Conservation (phyloP, 2,329 filamentous ascomycete species). For the Sporothrix mexicana region DNA sequence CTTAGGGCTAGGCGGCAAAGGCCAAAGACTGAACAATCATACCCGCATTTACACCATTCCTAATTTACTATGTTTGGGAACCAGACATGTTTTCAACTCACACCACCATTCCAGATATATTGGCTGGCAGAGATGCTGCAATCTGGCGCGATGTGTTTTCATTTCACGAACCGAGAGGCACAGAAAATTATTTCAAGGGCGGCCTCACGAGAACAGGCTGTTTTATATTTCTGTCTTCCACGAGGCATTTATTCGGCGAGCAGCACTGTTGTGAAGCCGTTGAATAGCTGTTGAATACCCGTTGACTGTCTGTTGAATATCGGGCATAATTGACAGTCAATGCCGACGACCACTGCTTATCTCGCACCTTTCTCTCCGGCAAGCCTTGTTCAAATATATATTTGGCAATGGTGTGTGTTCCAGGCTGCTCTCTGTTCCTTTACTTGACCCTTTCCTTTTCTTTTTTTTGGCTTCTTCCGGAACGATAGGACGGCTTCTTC, state of each 20-base stretch:
- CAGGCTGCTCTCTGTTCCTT: slow-evolving; percentile 10
- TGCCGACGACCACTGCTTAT: neutral
- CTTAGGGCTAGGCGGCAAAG: slow-evolving; percentile 9
- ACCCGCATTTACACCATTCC: neutral
- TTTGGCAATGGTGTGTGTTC: neutral
- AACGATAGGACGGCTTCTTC: neutral
- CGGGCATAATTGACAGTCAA: neutral
- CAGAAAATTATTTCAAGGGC: neutral
- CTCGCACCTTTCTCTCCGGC: neutral
- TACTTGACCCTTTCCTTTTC: neutral
- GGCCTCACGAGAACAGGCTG: neutral
- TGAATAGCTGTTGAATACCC: neutral
- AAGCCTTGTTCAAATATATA: neutral
- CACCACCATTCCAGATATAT: neutral
- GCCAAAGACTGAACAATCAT: neutral
- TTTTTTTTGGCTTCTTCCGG: slow-evolving; percentile 8
- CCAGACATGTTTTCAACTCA: neutral
- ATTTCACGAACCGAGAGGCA: neutral
- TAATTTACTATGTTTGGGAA: neutral
- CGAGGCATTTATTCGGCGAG: neutral
- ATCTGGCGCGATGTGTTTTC: neutral
- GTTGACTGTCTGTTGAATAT: neutral
- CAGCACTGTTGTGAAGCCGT: neutral
- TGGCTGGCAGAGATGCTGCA: too few species aligned
- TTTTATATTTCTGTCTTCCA: neutral